Evolutionary conservation across 78 protist species (phyloP), one percentile per base, ranked within the genome.

Genomic region (Dictyostelium firmibasis): DNA sequence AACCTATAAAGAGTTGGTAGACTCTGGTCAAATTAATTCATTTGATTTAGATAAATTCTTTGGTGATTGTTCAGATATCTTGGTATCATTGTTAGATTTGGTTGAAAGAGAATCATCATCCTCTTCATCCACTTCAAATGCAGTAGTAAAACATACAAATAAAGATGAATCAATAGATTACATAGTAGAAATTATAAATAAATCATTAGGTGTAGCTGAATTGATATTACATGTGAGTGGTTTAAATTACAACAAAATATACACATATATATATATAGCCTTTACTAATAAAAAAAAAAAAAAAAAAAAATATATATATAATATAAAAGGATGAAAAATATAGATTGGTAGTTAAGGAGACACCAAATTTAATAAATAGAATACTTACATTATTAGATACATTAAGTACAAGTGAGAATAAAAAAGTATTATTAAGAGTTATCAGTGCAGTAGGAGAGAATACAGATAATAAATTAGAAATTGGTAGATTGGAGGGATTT

Each of bases 21-120:
- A 89, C 16, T 89, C 94, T 35, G 87, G 87, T n/a, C 94, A 89
- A 41, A 89, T 89, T 4, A 89, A 89, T 43, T 43, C 94, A 44
- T 64, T 89, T 9, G 94, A 89, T 70, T 33, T 89, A 31, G 94
- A 89, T 38, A 89, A 70, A 57, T 43, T 89, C 53, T 89, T 81
- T 67, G 94, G 94, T 29, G 94, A 89, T 81, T 89, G 94, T 70
- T 89, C 94, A 81, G 94, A 89, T 89, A 89, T 89, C 29, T 33
- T 89, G 23, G 84, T 89, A 11, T 79, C 94, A 23, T 41, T 89
- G 16, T 67, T 89, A 14, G 94, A 89, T 43, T 67, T 89, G 23
- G 94, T 89, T 1, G 94, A 89, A 35, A 60, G 87, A 81, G 94
- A 89, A 50, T 89, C 94, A 70, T 69, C 23, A 0, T 16, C 29